These are phyloP conservation scores for Dissophora ornata DNA, from an alignment of 192 early-diverging fungal species.

Conservation along the genomic window DNA sequence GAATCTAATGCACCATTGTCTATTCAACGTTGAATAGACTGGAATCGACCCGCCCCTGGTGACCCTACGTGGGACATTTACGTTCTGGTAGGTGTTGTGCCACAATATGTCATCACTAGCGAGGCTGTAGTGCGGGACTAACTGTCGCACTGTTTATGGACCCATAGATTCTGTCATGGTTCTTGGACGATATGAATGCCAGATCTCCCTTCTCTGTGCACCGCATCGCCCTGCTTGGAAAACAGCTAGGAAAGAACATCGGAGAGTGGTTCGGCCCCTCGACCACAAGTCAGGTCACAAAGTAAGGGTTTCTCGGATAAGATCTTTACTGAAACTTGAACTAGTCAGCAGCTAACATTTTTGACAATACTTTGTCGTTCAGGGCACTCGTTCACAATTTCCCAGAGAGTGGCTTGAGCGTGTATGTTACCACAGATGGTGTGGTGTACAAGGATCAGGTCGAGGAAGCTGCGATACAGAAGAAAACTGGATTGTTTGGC, in stretches of 20 bases:
- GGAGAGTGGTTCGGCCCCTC: conserved; percentile 99
- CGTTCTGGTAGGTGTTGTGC: conserved; percentile 42
- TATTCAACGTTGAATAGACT: conserved; percentile 35
- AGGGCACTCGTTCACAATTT: conserved; percentile 72
- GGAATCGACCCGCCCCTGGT: conserved; percentile 54
- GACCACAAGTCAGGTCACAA: conserved; percentile 83
- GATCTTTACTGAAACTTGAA: too few species aligned
- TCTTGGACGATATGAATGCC: conserved; percentile 80
- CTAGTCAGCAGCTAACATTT: too few species aligned
- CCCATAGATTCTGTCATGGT: conserved; percentile 75
- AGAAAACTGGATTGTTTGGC: conserved; percentile 59
- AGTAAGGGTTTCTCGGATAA: conserved; percentile 62
- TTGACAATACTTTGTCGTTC: too few species aligned
- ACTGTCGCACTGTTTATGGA: background rate
- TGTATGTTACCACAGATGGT: conserved; percentile 87
- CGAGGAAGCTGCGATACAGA: conserved; percentile 60
- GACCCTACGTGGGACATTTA: conserved; percentile 57
- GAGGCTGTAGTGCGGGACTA: background rate
- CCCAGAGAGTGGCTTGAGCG: conserved; percentile 65
- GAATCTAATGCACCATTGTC: too few species aligned
- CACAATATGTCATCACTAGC: background rate
- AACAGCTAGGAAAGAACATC: conserved; percentile 87
- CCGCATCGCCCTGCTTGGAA: conserved; percentile 84
- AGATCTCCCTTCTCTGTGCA: conserved; percentile 92
- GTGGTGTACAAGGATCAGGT: conserved; percentile 83